Evolutionary conservation across 2,329 filamentous ascomycete species (phyloP).

Genomic region (Alternaria viburni): DNA sequence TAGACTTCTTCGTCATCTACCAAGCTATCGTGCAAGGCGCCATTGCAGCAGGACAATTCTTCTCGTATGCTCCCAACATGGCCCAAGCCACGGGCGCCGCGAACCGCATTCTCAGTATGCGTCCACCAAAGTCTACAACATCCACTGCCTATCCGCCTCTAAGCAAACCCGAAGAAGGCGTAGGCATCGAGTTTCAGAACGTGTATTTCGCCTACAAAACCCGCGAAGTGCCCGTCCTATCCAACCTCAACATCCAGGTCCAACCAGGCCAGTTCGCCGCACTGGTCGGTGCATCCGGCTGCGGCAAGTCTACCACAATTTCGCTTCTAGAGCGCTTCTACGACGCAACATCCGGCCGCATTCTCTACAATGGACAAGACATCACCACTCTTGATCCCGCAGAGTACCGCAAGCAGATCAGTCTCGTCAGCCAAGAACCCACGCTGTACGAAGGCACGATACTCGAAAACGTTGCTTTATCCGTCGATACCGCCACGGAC

Average conservation of each 20-base stretch:
- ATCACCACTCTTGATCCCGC: constrained; percentile 45
- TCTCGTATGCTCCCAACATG: constrained; percentile 56
- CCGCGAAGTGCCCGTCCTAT: constrained; percentile 71
- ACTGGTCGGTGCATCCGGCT: constrained; percentile 71
- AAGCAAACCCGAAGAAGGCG: constrained; percentile 16
- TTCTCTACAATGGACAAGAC: constrained; percentile 59
- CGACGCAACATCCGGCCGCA: constrained; percentile 66
- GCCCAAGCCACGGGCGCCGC: constrained; percentile 46
- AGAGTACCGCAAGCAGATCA: constrained; percentile 51
- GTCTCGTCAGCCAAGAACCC: constrained; percentile 56
- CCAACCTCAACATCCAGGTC: constrained; percentile 54
- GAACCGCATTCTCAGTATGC: constrained; percentile 47
- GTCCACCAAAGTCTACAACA: constrained; percentile 19
- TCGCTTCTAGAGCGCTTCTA: constrained; percentile 70
- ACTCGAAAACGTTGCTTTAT: constrained; percentile 48
- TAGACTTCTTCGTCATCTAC: constrained; percentile 61
- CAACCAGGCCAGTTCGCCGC: constrained; percentile 71
- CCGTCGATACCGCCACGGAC: constrained; percentile 38
- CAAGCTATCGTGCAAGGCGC: constrained; percentile 57
- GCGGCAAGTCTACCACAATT: constrained; percentile 76
- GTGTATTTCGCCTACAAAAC: constrained; percentile 95
- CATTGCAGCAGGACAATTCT: constrained; percentile 48
- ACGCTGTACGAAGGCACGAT: constrained; percentile 55
- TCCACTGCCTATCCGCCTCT: constrained; percentile 17
- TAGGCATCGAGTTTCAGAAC: constrained; percentile 80